phyloP scores from a whole-genome alignment of 164 flowering plant genomes.

The Chloranthus sessilifolius region DNA sequence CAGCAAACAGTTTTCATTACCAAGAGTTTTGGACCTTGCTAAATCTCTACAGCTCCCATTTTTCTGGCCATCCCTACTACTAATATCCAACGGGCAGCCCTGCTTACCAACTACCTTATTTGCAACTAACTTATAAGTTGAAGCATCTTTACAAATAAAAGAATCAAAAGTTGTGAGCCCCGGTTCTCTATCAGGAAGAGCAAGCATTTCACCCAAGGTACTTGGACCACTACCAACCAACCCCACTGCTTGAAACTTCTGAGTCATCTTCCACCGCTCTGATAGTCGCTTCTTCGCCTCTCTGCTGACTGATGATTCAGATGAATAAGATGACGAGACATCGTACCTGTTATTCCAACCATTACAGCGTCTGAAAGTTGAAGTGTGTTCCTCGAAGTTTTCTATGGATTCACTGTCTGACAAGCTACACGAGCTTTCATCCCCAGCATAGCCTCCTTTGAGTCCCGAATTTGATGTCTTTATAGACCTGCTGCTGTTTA shows the following conservation, averaged over 20 bases:
- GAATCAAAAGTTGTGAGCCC: constrained; percentile 17
- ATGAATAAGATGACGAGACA: constrained; percentile 33
- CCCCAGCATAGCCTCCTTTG: constrained; percentile 58
- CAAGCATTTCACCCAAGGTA: constrained; percentile 90
- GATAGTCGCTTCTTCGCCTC: constrained; percentile 89
- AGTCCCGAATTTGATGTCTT: constrained; percentile 22
- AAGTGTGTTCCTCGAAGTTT: constrained; percentile 35
- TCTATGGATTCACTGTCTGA: constrained; percentile 46
- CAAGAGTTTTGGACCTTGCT: constrained; percentile 38
- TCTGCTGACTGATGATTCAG: constrained; percentile 54
- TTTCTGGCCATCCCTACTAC: constrained; percentile 84
- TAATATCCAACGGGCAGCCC: constrained; percentile 55
- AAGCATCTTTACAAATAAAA: constrained; percentile 18
- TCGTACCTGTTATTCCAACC: constrained; percentile 19
- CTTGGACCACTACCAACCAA: constrained; percentile 30
- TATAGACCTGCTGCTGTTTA: constrained; percentile 17
- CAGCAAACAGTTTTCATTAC: constrained; percentile 24
- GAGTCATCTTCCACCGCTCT: constrained; percentile 65
- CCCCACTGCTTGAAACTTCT: constrained; percentile 35
- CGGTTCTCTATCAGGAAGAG: constrained; percentile 40
- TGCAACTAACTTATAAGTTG: constrained; percentile 12
- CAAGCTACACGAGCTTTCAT: constrained; percentile 49
- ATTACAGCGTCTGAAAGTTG: constrained; percentile 22
- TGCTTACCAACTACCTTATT: constrained; percentile 15
- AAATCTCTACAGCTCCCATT: constrained; percentile 31